Evolutionary conservation across 305 asterid genomes (phyloP).

Genomic region (Solanum hybrid): DNA sequence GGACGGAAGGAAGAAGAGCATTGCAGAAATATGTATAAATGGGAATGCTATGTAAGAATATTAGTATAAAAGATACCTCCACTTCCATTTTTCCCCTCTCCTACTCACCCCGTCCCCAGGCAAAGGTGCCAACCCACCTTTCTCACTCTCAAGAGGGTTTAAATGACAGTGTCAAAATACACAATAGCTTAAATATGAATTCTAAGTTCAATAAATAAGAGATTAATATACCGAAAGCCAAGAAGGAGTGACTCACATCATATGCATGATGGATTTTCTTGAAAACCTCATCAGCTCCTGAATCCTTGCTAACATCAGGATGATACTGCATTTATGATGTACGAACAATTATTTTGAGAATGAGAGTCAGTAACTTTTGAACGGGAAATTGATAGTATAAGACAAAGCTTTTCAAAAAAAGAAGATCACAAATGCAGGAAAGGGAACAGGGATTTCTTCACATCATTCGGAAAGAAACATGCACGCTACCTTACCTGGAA

Average conservation of each 20-base stretch:
- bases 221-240: not conserved
- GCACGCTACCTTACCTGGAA: not conserved
- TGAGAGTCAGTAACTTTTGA: not conserved
- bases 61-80: not conserved
- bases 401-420: not conserved
- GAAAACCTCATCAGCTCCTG: conserved; percentile 59
- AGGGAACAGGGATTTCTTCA: not conserved
- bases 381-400: not conserved
- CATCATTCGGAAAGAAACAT: not conserved
- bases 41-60: not conserved
- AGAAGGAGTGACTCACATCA: conserved; percentile 30
- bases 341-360: not conserved
- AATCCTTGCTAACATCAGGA: conserved; percentile 86
- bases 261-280: conserved; percentile 74
- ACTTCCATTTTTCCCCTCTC: not conserved
- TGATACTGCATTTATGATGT: conserved; percentile 57
- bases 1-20: not conserved
- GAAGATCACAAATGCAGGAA: not conserved
- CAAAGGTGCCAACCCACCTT: not conserved
- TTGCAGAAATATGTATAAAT: not conserved
- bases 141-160: not conserved
- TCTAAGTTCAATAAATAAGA: not conserved
- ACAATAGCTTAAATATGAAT: not conserved
- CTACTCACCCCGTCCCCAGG: not conserved
- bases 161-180: not conserved